These are phyloP conservation scores for Barnettozyma vustinii DNA, from an alignment of 805 yeast species.

Conservation along the genomic window DNA sequence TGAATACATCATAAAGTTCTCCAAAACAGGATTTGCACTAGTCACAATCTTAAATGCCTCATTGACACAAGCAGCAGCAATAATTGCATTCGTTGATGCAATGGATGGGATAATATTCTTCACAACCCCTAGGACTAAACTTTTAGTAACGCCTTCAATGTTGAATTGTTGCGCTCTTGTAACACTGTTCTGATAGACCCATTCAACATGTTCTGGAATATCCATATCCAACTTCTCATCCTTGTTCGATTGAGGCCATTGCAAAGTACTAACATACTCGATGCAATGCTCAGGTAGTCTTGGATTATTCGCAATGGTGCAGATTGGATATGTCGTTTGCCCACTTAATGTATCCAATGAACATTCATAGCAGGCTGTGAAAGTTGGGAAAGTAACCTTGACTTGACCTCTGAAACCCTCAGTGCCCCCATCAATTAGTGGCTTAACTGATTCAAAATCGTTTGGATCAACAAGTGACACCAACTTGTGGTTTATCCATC, in stretches of 20 bases:
- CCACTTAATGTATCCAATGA: constrained; percentile 68
- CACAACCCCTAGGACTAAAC: constrained; percentile 77
- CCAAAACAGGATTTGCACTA: constrained; percentile 56
- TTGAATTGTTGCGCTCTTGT: constrained; percentile 58
- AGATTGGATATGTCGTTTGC: constrained; percentile 70
- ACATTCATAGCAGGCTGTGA: constrained; percentile 91
- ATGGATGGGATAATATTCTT: constrained; percentile 91
- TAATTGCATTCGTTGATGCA: constrained; percentile 88
- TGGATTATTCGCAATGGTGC: constrained; percentile 95
- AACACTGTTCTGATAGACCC: constrained; percentile 51
- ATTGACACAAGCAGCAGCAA: constrained; percentile 85
- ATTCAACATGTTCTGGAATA: constrained; percentile 54
- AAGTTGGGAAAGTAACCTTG: constrained; percentile 77
- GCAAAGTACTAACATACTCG: constrained; percentile 78
- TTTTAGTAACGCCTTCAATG: constrained; percentile 66
- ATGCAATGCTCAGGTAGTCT: constrained; percentile 90
- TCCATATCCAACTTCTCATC: constrained; percentile 60
- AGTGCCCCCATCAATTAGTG: constrained; percentile 90
- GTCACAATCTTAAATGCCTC: constrained; percentile 80
- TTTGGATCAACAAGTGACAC: constrained; percentile 56
- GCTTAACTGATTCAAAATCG: constrained; percentile 44
- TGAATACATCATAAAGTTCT: constrained; percentile 81
- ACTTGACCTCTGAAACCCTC: constrained; percentile 93
- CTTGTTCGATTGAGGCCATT: constrained; percentile 57
- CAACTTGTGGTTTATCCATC: constrained; percentile 78